Base-by-base conservation (phyloP, 331 rosid species). In the Phaseolus coccineus region DNA sequence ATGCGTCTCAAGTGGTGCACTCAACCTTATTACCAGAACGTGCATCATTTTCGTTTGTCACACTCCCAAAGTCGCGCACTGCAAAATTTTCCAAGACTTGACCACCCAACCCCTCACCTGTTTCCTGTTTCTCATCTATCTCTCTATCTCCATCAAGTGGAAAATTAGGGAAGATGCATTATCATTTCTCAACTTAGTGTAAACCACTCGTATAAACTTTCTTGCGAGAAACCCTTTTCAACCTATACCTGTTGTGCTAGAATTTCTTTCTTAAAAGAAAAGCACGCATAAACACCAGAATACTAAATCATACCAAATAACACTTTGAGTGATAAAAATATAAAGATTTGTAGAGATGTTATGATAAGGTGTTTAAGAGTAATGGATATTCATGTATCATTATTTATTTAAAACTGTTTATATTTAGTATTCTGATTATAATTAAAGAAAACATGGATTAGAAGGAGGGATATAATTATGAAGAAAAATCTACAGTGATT, bases 1-100 rank as follows among this genome's bases (percentile, higher is more conserved):
- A 76, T 80, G 68, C 84, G 61, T 84, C 76, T 76, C 69, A 84
- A 76, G 73, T 76, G 82, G 82, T 70, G 71, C 84, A 84, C 84
- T 84, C 84, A 84, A 84, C 77, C 82, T 55, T 64, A 78, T 27
- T 30, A 70, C 31, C 57, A 40, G 39, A 73, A 50, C 58, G 15
- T 67, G 31, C 59, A 57, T 58, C 73, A 22, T 69, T 48, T 68
- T 35, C 70, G 50, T 66, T 44, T 73, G 46, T 74, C 81, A 74
- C 68, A 61, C 25, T 46, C 48, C 22, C 22, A 19, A 19, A 19
- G 22, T 19, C 22, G 22, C 22, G 22, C 22, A 19, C 22, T 19
- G 22, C 77, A 27, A 47, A 44, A 48, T 65, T 66, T 72, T 68
- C 59, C 22, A 66, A 56, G 55, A 19, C 22, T 19, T 19, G 22